Evolutionary conservation across 495 filamentous ascomycete genomes (phyloP).

Genomic region (Tuber indicum): DNA sequence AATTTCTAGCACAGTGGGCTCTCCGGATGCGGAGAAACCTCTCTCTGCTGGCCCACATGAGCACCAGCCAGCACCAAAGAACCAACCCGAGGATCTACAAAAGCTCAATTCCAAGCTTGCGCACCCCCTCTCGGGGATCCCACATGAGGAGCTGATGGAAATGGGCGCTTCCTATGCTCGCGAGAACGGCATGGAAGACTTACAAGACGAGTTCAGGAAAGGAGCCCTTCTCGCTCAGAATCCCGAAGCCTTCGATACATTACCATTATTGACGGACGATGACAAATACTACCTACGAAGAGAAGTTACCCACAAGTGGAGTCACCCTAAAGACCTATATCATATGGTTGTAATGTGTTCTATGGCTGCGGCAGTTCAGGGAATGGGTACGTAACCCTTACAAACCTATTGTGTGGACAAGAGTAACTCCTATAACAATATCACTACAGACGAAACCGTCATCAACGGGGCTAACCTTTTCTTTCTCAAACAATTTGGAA

Average conservation of each 20-base stretch:
- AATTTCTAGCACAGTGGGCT: neutral
- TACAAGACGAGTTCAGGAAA: slow-evolving; percentile 60
- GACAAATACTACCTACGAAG: slow-evolving; percentile 56
- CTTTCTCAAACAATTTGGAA: slow-evolving; percentile 62
- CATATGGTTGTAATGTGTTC: slow-evolving; percentile 61
- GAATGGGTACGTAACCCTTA: slow-evolving; percentile 52
- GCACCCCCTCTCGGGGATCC: slow-evolving; percentile 63
- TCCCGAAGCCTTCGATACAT: slow-evolving; percentile 50
- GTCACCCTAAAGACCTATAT: slow-evolving; percentile 63
- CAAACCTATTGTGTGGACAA: neutral
- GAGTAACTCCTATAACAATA: slow-evolving; percentile 37
- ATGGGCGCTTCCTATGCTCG: slow-evolving; percentile 62
- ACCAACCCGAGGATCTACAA: slow-evolving; percentile 3
- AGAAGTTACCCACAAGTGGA: slow-evolving; percentile 65
- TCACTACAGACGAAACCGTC: slow-evolving; percentile 65
- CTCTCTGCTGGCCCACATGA: slow-evolving; percentile 17
- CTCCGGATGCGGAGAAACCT: slow-evolving; percentile 19
- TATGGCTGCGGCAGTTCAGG: slow-evolving; percentile 59
- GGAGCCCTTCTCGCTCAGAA: slow-evolving; percentile 66
- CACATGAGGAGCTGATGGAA: slow-evolving; percentile 53
- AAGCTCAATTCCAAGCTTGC: slow-evolving; percentile 47
- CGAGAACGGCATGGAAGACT: slow-evolving; percentile 56
- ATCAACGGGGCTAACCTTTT: slow-evolving; percentile 71
- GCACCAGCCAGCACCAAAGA: slow-evolving; percentile 5
- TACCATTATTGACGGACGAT: slow-evolving; percentile 52